A percentile compares a stretch with the other conserved stretches of the same genome.
Conservation (phyloP, 2,329 filamentous ascomycete genomes). For the Hypoxylon sp. region DNA sequence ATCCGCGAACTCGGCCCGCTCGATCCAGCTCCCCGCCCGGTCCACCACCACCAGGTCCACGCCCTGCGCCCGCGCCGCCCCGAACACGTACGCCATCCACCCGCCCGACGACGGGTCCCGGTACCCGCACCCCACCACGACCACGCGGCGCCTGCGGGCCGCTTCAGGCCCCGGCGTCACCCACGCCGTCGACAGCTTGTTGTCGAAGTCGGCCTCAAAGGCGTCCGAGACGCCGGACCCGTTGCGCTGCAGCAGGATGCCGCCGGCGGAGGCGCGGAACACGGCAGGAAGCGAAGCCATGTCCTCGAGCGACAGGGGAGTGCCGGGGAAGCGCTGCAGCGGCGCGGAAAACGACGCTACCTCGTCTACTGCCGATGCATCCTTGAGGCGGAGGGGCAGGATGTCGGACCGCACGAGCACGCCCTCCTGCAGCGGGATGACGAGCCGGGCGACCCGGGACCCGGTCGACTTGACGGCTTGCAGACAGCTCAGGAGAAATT, state of each 20-base stretch:
- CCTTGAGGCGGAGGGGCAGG: constrained; percentile 36
- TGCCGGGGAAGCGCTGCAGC: constrained; percentile 31
- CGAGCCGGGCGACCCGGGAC: constrained; percentile 28
- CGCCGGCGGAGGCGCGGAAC: constrained; percentile 37
- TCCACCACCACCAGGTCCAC: constrained; percentile 42
- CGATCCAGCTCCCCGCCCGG: constrained; percentile 37
- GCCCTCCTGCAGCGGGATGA: constrained; percentile 35
- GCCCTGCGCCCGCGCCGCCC: constrained; percentile 36
- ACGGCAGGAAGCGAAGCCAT: constrained; percentile 28
- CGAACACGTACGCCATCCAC: constrained; percentile 37
- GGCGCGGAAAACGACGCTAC: constrained; percentile 34
- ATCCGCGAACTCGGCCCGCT: constrained; percentile 29
- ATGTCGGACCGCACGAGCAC: constrained; percentile 40
- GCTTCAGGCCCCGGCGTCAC: constrained; percentile 19
- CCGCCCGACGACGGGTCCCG: constrained; percentile 39
- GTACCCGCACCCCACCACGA: constrained; percentile 40
- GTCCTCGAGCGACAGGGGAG: constrained; percentile 12
- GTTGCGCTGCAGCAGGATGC: constrained; percentile 25
- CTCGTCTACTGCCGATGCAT: constrained; percentile 31
- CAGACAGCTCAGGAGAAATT: constrained; percentile 35
- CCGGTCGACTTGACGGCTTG: constrained; percentile 13
- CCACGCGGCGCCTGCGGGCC: constrained; percentile 36
- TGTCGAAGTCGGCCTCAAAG: constrained; percentile 35
- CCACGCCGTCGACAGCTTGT: constrained; percentile 37
- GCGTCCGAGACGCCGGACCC: constrained; percentile 6